Base-by-base conservation (phyloP, 768 basidiomycete genomes). In the Lactifluus pinguis region DNA sequence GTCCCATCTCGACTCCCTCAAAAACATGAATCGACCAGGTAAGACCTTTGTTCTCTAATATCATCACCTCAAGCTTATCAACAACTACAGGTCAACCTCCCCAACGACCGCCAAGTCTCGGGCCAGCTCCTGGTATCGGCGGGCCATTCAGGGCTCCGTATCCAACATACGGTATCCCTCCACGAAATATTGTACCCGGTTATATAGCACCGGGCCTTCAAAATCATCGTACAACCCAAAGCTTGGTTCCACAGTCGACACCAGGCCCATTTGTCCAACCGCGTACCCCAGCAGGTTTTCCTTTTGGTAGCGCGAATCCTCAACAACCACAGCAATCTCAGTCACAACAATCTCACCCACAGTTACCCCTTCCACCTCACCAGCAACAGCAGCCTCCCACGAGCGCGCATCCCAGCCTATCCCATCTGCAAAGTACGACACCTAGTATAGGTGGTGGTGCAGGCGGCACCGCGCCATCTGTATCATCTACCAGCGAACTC, bases 101-200 rank as follows among this genome's bases (percentile, higher is more conserved):
- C 68, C 88, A 89, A 73, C 79, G 88, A 72, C 87, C 88, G 53
- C 87, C 89, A 65, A 87, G 80, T 72, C 80, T 89, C 60, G 79
- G 80, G 10, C 82, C 85, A 34, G 84, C 83, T 61, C 80, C 86
- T 62, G 75, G 75, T 42, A 78, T 87, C 61, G 76, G 80, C 11
- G 81, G 75, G 44, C 86, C 85, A 68, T 89, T 83, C 72, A 83
- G 87, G 69, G 74, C 72, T 42, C 77, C 75, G 32, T 78, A 72
- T 67, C 73, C 78, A n/a, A 70, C 75, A 25, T 87, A 83, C 70
- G 80, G 77, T 21, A 75, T 86, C 69, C 83, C 84, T 62, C 84
- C 83, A 67, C 76, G 85, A 68, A 82, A 73, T 64, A 80, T 81
- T 55, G 82, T 74, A 65, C 72, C 72, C 52, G 80, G 77, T 59